Conservation (phyloP, 306 rosid genomes). For the Casuarina cunninghamiana region DNA sequence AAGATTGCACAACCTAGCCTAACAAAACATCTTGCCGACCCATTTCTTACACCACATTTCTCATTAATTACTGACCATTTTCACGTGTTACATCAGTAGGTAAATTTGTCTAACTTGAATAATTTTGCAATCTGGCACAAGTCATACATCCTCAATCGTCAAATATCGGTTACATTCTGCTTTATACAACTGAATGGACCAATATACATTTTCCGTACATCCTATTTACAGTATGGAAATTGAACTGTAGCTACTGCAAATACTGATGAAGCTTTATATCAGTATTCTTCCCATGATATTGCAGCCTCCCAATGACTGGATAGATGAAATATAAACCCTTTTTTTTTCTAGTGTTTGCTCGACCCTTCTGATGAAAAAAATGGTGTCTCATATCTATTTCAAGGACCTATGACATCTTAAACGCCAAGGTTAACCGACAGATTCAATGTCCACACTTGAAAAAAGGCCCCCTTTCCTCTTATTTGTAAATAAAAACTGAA, state of each 20-base stretch:
- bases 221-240: too few species aligned
- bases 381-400: background rate
- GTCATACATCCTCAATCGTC: background rate
- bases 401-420: background rate
- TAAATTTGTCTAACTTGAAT: background rate
- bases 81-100: too few species aligned
- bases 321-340: background rate
- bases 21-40: constrained; percentile 8
- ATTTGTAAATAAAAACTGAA: background rate
- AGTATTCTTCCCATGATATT: background rate
- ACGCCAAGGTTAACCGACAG: background rate
- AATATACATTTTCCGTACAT: too few species aligned
- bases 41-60: background rate
- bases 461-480: background rate
- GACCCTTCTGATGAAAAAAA: background rate
- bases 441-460: background rate
- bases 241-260: too few species aligned
- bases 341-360: background rate
- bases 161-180: background rate
- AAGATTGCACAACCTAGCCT: background rate
- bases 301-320: background rate
- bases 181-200: too few species aligned
- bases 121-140: background rate
- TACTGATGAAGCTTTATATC: too few species aligned
- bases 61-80: background rate